Percentiles rank a stretch among this genome's conserved stretches.
Conservation (phyloP, 805 yeast genomes). For the Wickerhamiella sergipiensis region DNA sequence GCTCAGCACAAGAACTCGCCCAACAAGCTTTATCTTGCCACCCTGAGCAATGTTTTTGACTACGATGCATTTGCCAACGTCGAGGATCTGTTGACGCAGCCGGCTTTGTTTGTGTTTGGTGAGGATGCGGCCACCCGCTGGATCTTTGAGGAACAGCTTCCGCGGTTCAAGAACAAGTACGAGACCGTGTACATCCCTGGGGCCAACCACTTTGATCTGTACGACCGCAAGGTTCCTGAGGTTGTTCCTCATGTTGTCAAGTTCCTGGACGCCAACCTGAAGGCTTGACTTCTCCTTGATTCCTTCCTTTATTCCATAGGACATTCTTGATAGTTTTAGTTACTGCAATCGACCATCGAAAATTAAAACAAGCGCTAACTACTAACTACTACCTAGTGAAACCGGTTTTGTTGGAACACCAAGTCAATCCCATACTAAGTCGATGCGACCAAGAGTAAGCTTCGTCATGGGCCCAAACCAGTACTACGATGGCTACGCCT, state of each 20-base stretch:
- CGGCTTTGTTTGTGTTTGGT: conserved; percentile 7
- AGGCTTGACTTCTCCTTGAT: too few species aligned
- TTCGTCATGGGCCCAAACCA: background rate
- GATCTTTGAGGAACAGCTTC: background rate
- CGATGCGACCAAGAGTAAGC: too few species aligned
- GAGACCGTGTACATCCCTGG: conserved; percentile 3
- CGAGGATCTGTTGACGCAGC: conserved; percentile 7
- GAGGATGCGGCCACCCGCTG: background rate
- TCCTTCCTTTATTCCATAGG: too few species aligned
- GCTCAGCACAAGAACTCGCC: conserved; percentile 3
- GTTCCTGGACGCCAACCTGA: background rate
- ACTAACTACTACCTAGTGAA: too few species aligned
- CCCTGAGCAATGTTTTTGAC: background rate
- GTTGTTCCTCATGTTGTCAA: background rate
- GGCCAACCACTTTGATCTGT: conserved; percentile 7
- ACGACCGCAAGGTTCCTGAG: conserved; percentile 3
- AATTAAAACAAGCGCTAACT: too few species aligned
- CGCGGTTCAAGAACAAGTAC: background rate
- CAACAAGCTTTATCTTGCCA: background rate
- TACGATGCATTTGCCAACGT: conserved; percentile 6
- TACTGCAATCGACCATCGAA: too few species aligned
- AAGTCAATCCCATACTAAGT: too few species aligned
- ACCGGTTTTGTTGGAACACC: too few species aligned
- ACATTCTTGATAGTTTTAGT: too few species aligned
- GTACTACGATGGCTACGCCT: background rate